These are phyloP conservation scores for Gossypium gossypioides DNA, from an alignment of 441 rosid species.

Conservation along the genomic window DNA sequence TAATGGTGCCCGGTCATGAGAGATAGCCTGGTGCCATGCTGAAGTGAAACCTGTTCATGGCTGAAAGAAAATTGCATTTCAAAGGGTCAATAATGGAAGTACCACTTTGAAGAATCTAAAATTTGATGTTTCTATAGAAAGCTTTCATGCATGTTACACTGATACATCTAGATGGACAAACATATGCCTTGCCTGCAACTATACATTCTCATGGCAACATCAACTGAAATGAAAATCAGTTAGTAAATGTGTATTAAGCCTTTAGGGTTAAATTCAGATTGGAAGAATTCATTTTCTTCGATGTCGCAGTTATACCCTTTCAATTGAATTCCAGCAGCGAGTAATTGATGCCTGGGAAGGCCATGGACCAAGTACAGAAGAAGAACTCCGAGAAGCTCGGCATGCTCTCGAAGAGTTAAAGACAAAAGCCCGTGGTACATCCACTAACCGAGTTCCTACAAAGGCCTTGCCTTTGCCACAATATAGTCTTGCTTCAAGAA, in stretches of 20 bases:
- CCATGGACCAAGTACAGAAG: constrained; percentile 62
- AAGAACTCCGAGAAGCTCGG: constrained; percentile 57
- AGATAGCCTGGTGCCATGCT: neutral
- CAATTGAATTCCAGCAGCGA: constrained; percentile 72
- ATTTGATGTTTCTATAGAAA: neutral
- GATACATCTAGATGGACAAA: neutral
- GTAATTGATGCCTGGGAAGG: constrained; percentile 75
- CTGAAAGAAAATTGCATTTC: neutral
- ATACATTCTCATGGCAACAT: neutral
- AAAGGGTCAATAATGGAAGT: neutral
- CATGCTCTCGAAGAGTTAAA: constrained; percentile 50
- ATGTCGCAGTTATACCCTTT: constrained; percentile 57
- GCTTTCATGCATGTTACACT: neutral
- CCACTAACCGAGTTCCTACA: constrained; percentile 22
- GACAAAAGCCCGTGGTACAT: constrained; percentile 43
- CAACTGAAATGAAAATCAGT: neutral
- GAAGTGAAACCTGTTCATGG: neutral
- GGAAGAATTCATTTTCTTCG: neutral
- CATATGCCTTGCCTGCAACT: neutral
- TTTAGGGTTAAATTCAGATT: neutral
- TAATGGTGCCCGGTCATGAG: neutral
- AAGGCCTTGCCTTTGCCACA: constrained; percentile 48
- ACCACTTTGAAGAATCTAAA: too few species aligned
- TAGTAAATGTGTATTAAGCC: neutral
- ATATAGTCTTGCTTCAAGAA: constrained; percentile 18